A percentile compares a stretch with the other conserved stretches of the same genome.
These are phyloP conservation scores for Paracorniculantispora psalliotae DNA, from an alignment of 2,329 filamentous ascomycete species.

Conservation along the genomic window DNA sequence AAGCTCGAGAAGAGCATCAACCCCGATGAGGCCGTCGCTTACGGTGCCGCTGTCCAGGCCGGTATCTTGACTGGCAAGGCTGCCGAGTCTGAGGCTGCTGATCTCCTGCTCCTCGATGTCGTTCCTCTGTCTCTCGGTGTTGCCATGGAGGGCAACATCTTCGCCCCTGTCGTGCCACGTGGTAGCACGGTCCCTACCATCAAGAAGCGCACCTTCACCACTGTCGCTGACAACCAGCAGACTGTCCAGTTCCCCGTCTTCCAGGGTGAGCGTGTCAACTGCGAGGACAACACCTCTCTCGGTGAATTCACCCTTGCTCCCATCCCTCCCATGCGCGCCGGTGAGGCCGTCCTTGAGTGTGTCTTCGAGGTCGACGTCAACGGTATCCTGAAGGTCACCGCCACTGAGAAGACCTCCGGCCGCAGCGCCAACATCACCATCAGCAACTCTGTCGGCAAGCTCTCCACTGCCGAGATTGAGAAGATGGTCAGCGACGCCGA, in stretches of 20 bases:
- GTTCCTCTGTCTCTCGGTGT: constrained; percentile 95
- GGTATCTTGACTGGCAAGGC: constrained; percentile 98
- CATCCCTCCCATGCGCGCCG: constrained; percentile 81
- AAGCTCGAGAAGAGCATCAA: constrained; percentile 99
- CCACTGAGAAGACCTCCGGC: constrained; percentile 97
- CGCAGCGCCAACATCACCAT: constrained; percentile 99
- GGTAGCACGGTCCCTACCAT: constrained; percentile 72
- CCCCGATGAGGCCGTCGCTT: constrained; percentile 98
- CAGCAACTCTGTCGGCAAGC: constrained; percentile 98
- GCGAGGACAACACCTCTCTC: constrained; percentile 95
- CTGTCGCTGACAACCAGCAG: constrained; percentile 70
- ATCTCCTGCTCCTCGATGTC: constrained; percentile 94
- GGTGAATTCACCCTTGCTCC: constrained; percentile 96
- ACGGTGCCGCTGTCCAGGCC: constrained; percentile 94
- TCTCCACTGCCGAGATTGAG: constrained; percentile 91
- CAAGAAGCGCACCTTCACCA: constrained; percentile 88
- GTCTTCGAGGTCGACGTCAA: constrained; percentile 99
- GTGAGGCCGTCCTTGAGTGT: constrained; percentile 93
- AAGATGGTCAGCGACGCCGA: constrained; percentile 95
- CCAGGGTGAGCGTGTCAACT: constrained; percentile 97
- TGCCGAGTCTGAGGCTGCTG: constrained; percentile 86
- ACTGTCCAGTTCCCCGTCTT: constrained; percentile 88
- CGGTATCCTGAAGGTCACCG: constrained; percentile 99
- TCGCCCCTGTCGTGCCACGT: constrained; percentile 84
- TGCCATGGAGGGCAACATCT: constrained; percentile 99